Evolutionary conservation across 352 stramenopile species (phyloP), one percentile per base, ranked within the genome.

Genomic region (Phytophthora ohioensis): DNA sequence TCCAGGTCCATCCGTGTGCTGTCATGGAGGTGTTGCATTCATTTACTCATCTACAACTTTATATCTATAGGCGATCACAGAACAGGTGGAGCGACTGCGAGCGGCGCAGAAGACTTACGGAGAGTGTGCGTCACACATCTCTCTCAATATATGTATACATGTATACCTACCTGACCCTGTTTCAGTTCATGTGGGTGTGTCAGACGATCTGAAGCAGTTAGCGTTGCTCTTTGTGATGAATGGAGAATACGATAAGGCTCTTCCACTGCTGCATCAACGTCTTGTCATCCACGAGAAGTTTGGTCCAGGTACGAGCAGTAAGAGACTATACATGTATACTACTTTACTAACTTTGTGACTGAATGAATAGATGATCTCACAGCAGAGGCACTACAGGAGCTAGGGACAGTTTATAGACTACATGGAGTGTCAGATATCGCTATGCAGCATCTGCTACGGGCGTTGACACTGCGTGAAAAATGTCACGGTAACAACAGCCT

Each of bases 251-350:
- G 82, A 88, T 42, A 81, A 90, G 64, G 84, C 86, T 53, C 79
- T 93, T 32, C 76, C 79, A 30, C 74, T 92, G 64, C 78, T 93
- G 49, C 86, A 93, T 64, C 82, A 80, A 64, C 84, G 85, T 2
- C 81, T 93, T n/a, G 86, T 93, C 34, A 93, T 93, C 73, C 86
- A 93, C 65, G 86, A 93, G 57, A 93, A 93, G 64, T 88, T 83
- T 62, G 86, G 86, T 0, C 82, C 84, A 7, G 81, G 84, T 92
- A 62, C 64, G 57, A 32, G 13, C 53, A 32, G n/a, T 42, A 52
- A 36, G 39, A 7, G 7, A 17, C 39, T 27, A 46, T 27, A 12
- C 5, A 46, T 5, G 41, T 31, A 32, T 60, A 42, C 27, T 58
- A 52, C 51, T 12, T 57, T 12, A 41, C 54, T 60, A 34, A 46